Conservation (phyloP, 768 basidiomycete species). For the Podaxis carcinomalis region DNA sequence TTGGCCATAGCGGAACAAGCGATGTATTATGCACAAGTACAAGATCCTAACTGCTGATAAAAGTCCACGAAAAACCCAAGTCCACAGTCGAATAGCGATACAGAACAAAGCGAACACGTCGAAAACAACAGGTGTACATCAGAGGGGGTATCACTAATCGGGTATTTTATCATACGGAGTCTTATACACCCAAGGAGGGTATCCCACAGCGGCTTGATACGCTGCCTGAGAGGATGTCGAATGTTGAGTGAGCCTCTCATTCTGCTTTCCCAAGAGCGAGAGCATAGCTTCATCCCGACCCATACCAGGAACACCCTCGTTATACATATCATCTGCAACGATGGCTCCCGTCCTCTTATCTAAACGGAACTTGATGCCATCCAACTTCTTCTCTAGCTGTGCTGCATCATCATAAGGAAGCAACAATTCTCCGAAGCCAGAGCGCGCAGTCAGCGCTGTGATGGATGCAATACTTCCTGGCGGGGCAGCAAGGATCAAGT, state of each 20-base stretch:
- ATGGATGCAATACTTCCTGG: conserved; percentile 60
- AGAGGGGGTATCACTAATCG: not conserved
- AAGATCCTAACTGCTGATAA: not conserved
- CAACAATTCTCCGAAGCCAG: conserved; percentile 60
- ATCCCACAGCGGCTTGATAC: conserved; percentile 15
- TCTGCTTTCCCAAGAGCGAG: conserved; percentile 27
- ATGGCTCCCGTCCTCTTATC: conserved; percentile 61
- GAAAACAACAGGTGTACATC: not conserved
- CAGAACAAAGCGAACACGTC: not conserved
- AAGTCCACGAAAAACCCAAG: not conserved
- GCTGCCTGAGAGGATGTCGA: conserved; percentile 22
- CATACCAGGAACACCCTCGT: conserved; percentile 19
- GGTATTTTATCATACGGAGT: not conserved
- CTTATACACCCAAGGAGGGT: conserved; percentile 12
- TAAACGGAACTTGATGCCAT: conserved; percentile 47
- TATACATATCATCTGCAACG: conserved; percentile 45
- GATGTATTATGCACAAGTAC: not conserved
- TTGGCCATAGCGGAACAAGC: too few species aligned
- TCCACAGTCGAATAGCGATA: not conserved
- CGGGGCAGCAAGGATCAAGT: conserved; percentile 45
- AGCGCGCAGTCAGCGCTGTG: conserved; percentile 52
- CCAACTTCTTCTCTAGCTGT: conserved; percentile 43
- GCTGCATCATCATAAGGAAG: conserved; percentile 50
- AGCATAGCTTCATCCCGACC: conserved; percentile 35
- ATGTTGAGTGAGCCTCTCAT: conserved; percentile 10